Percentiles rank a stretch among this genome's conserved stretches.
These are phyloP conservation scores for Trypanosoma mega DNA, from an alignment of 208 protist genomes.

Conservation along the genomic window DNA sequence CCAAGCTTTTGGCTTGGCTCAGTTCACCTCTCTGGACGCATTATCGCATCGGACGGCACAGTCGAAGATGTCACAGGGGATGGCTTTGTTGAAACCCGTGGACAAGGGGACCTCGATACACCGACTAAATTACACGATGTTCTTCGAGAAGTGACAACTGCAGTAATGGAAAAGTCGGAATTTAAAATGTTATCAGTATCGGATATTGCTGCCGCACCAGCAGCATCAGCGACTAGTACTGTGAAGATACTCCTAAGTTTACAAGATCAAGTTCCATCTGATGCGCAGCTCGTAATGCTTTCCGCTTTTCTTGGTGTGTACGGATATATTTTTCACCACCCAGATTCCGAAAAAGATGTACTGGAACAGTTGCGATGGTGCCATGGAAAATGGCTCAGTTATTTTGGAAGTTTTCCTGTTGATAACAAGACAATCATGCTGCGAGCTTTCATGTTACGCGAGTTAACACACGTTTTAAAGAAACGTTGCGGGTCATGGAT, in stretches of 20 bases:
- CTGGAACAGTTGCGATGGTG: constrained; percentile 47
- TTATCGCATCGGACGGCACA: constrained; percentile 34
- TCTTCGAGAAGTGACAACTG: constrained; percentile 32
- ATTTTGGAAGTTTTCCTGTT: constrained; percentile 35
- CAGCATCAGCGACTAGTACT: constrained; percentile 26
- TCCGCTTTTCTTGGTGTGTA: constrained; percentile 44
- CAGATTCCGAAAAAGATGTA: constrained; percentile 26
- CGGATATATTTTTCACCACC: constrained; percentile 60
- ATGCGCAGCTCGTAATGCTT: constrained; percentile 47
- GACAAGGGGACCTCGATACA: constrained; percentile 25
- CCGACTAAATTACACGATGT: constrained; percentile 26
- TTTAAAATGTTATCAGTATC: constrained; percentile 30
- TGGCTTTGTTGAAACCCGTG: constrained; percentile 41
- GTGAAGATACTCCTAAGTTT: constrained; percentile 28
- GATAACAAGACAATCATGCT: constrained; percentile 45
- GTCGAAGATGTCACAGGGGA: constrained; percentile 32
- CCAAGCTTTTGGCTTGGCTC: constrained; percentile 58
- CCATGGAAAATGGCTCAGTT: constrained; percentile 52
- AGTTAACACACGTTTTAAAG: constrained; percentile 43
- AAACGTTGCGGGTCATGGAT: constrained; percentile 34
- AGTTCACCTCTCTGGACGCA: constrained; percentile 34
- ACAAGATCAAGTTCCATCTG: constrained; percentile 30
- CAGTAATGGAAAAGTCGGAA: constrained; percentile 24
- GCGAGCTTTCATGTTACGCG: constrained; percentile 52
- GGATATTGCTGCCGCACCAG: constrained; percentile 44